Evolutionary conservation across 306 rosid species (phyloP), one percentile per base, ranked within the genome.

Genomic region (Sesbania bispinosa): DNA sequence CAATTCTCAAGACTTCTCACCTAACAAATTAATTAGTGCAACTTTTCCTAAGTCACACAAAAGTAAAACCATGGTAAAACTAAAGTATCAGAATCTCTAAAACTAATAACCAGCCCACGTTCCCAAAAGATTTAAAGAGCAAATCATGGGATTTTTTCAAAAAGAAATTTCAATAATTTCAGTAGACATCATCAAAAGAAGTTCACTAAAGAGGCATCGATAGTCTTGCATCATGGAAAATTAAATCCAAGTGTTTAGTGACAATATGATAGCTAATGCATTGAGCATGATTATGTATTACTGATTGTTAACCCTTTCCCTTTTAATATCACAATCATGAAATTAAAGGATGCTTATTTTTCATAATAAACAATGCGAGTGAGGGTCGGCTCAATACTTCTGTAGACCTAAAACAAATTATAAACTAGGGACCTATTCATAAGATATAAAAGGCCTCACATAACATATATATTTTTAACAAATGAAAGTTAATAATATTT

Each of bases 31-130:
- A 73, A 46, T 74, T 67, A n/a, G n/a, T n/a, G n/a, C 62, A 29
- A 59, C 79, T 75, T 81, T 82, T 80, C 48, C n/a, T n/a, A n/a
- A n/a, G n/a, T n/a, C n/a, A n/a, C n/a, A 73, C 30, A 82, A 79
- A 84, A 81, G 84, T 77, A 83, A 61, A 69, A 36, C 63, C n/a
- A n/a, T n/a, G n/a, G n/a, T 62, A 50, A 80, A 76, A 60, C 53
- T 48, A 82, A 74, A 86, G 84, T 78, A 85, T 48, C 83, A 70
- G 72, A 76, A 79, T n/a, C 66, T 79, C 82, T 83, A 86, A 85
- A 76, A 90, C 65, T 81, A 82, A 84, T 74, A 72, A 82, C 85
- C 69, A 82, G 43, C 86, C 84, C 92, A 88, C 88, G 96, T 84
- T 86, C 88, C 88, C 85, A 67, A 88, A 84, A 76, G 78, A 79